Percentiles rank a stretch among this genome's conserved stretches.
phyloP scores from a whole-genome alignment of 257 asterid genomes.

The Gentiana dahurica region DNA sequence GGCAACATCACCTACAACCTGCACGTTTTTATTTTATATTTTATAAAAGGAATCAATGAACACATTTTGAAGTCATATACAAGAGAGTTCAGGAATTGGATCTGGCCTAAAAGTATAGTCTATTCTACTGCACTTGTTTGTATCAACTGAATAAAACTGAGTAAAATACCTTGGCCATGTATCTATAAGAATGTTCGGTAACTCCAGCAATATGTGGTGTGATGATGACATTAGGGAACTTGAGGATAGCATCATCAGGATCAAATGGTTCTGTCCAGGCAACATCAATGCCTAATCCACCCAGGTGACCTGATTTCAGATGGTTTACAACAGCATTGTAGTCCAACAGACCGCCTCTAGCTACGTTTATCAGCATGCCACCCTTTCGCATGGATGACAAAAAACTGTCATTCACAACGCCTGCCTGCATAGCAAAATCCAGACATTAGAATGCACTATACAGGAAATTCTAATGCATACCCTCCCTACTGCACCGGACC shows the following conservation, averaged over 20 bases:
- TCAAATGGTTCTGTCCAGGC: conserved; percentile 97
- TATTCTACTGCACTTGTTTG: too few species aligned
- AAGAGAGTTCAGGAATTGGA: background rate
- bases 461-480: background rate
- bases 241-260: conserved; percentile 66
- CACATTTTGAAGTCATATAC: background rate
- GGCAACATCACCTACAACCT: conserved; percentile 86
- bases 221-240: conserved; percentile 68
- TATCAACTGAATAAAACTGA: background rate
- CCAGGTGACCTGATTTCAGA: conserved; percentile 77
- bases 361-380: conserved; percentile 57
- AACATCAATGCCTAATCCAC: conserved; percentile 93
- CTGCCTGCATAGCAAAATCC: conserved; percentile 45
- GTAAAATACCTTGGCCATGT: conserved; percentile 74
- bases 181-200: conserved; percentile 58
- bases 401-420: conserved; percentile 54
- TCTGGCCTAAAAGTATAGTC: background rate
- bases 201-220: conserved; percentile 98
- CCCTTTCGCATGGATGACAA: conserved; percentile 95
- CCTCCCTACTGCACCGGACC: too few species aligned
- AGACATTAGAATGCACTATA: background rate
- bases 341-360: conserved; percentile 86
- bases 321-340: conserved; percentile 58
- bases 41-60: too few species aligned
- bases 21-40: conserved; percentile 1